These are phyloP conservation scores for Puccinia horiana DNA, from an alignment of 1,284 basidiomycete genomes.

Conservation along the genomic window DNA sequence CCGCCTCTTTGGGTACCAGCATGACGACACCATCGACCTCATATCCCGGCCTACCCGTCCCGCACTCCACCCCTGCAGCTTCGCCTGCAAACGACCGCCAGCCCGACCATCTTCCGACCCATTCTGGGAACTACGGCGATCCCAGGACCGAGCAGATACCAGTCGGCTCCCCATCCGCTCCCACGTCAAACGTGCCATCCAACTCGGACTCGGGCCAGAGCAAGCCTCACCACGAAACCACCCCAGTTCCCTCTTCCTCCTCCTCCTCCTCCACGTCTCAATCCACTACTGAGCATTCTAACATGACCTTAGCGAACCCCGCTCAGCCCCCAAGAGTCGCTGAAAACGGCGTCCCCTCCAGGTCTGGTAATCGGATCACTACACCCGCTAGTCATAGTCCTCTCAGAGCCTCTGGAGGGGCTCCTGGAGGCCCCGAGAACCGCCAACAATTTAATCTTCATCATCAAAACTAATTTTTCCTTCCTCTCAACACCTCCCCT, in stretches of 20 bases:
- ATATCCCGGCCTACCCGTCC: conserved; percentile 41
- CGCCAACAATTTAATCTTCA: background rate
- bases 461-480: background rate
- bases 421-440: background rate
- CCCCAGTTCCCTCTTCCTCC: background rate
- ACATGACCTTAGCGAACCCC: background rate
- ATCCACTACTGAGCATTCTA: background rate
- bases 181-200: background rate
- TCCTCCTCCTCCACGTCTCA: background rate
- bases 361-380: background rate
- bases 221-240: background rate
- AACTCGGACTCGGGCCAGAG: background rate
- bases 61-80: conserved; percentile 41
- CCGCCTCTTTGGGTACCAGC: conserved; percentile 6
- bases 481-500: background rate
- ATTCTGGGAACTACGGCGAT: background rate
- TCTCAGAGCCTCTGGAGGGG: background rate
- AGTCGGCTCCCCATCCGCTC: background rate
- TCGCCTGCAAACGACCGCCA: conserved; percentile 34
- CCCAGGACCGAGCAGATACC: background rate
- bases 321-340: background rate
- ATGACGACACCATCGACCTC: conserved; percentile 43
- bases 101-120: background rate
- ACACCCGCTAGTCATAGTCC: background rate
- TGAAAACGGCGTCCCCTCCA: background rate